These are phyloP conservation scores for Lactarius akahatsu DNA, from an alignment of 768 basidiomycete genomes.

Conservation along the genomic window DNA sequence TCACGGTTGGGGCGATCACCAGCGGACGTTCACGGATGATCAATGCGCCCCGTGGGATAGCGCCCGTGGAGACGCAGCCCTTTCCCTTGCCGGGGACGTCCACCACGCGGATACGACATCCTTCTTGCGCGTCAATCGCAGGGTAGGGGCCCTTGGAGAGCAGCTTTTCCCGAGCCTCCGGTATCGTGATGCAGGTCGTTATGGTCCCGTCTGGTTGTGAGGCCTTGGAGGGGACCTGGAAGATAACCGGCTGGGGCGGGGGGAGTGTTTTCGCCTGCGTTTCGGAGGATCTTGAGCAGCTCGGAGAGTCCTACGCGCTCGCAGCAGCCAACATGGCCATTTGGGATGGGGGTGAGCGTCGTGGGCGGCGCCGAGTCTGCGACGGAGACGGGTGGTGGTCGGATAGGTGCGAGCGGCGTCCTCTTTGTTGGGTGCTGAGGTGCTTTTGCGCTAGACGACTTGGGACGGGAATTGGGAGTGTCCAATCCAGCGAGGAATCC, in stretches of 20 bases:
- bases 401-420: neutral
- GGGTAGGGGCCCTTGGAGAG: conserved; percentile 20
- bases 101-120: conserved; percentile 17
- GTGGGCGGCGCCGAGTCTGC: neutral
- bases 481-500: conserved; percentile 9
- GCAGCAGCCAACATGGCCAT: conserved; percentile 20
- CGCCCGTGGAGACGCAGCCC: conserved; percentile 37
- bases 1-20: conserved; percentile 32
- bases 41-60: conserved; percentile 36
- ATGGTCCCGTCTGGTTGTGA: conserved; percentile 4
- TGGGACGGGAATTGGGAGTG: neutral
- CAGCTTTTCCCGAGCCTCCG: conserved; percentile 12
- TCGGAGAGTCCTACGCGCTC: conserved; percentile 21
- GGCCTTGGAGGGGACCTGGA: conserved; percentile 8
- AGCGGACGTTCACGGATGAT: conserved; percentile 43
- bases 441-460: neutral
- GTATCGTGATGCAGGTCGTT: conserved; percentile 21
- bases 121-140: conserved; percentile 8
- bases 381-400: neutral
- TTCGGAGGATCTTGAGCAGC: conserved; percentile 13
- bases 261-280: conserved; percentile 7
- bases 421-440: neutral
- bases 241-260: conserved; percentile 8
- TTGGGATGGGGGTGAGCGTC: conserved; percentile 15
- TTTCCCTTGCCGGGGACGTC: conserved; percentile 31